Conservation (phyloP, 352 stramenopile genomes). For the Phytophthora nicotianae region DNA sequence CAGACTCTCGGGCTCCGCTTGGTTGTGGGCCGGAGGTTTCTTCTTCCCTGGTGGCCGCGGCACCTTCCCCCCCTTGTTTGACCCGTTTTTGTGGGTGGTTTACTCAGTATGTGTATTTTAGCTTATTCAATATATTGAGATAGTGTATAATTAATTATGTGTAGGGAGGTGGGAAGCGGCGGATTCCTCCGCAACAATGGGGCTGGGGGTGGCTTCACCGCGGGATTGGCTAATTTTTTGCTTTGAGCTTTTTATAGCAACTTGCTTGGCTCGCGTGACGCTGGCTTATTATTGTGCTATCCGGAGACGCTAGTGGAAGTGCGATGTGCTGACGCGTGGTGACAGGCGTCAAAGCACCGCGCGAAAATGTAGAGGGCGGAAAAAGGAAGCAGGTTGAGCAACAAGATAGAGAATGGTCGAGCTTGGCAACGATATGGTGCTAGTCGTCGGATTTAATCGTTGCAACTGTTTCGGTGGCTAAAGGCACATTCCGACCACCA, state of each 20-base stretch:
- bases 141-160: slow-evolving; percentile 7
- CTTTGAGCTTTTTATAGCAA: slow-evolving; percentile 23
- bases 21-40: slow-evolving; percentile 35
- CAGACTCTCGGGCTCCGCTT: slow-evolving; percentile 23
- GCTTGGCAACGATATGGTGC: background rate
- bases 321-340: slow-evolving; percentile 32
- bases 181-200: slow-evolving; percentile 22
- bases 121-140: background rate
- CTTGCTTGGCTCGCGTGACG: slow-evolving; percentile 8
- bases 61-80: slow-evolving; percentile 29
- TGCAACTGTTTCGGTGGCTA: background rate
- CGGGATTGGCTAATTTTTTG: slow-evolving; percentile 24
- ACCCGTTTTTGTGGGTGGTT: slow-evolving; percentile 27
- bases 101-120: background rate
- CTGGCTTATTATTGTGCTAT: slow-evolving; percentile 17
- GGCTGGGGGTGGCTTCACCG: slow-evolving; percentile 6
- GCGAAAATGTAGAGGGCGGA: background rate
- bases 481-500: slow-evolving; percentile 3
- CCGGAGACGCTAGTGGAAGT: slow-evolving; percentile 10
- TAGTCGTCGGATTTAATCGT: background rate
- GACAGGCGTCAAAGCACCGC: slow-evolving; percentile 1
- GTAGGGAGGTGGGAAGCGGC: background rate
- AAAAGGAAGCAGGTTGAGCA: background rate
- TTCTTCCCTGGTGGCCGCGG: slow-evolving; percentile 34
- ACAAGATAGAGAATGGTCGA: background rate